phyloP scores from a whole-genome alignment of 495 filamentous ascomycete species.

The Aspergillus sclerotioniger region DNA sequence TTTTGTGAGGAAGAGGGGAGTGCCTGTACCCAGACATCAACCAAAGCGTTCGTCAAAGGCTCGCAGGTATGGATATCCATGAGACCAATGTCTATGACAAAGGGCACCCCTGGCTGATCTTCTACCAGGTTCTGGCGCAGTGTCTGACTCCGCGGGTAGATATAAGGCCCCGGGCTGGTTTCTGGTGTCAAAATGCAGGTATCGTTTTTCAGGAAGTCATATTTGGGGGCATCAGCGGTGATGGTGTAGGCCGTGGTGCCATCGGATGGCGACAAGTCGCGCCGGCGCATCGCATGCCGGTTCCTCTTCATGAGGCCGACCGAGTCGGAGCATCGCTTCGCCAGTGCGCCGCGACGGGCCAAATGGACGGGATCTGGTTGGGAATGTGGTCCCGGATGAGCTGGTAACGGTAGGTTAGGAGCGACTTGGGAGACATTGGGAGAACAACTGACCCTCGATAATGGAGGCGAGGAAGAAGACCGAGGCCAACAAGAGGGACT shows the following conservation, averaged over 20 bases:
- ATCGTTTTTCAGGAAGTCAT: not conserved
- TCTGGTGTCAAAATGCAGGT: not conserved
- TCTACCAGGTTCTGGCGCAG: not conserved
- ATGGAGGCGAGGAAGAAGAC: not conserved
- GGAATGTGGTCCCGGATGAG: not conserved
- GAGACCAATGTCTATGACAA: not conserved
- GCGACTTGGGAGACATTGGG: not conserved
- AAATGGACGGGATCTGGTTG: not conserved
- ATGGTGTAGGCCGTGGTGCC: not conserved
- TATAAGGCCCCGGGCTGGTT: not conserved
- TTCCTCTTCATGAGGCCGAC: not conserved
- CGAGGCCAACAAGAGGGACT: not conserved
- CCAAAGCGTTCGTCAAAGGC: not conserved
- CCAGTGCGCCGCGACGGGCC: not conserved
- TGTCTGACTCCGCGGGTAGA: not conserved
- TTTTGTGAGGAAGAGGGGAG: not conserved
- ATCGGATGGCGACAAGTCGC: not conserved
- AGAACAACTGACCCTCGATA: not conserved
- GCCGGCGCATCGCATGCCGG: not conserved
- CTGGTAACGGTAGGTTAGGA: not conserved
- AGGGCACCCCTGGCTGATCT: not conserved
- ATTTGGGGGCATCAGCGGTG: not conserved
- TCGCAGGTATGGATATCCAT: not conserved
- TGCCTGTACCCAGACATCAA: not conserved
- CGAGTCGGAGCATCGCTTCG: not conserved